Evolutionary conservation across 2,329 filamentous ascomycete species (phyloP).

Genomic region (Bretziella fagacearum): DNA sequence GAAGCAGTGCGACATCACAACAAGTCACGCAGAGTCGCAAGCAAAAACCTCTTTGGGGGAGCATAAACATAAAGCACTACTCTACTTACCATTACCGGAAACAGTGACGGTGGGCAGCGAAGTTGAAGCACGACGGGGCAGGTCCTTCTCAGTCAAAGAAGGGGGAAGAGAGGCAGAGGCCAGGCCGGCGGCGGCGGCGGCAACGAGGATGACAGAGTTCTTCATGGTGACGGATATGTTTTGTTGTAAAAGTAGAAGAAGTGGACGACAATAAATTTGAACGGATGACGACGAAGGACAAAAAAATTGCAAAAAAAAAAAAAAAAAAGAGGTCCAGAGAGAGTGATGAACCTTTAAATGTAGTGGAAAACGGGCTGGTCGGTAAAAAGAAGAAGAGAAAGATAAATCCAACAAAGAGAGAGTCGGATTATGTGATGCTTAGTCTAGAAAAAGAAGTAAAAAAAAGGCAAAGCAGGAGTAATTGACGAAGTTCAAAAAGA

Average conservation of each 20-base stretch:
- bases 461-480: no score
- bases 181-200: constrained; percentile 32
- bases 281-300: neutral
- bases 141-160: constrained; percentile 31
- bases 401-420: constrained; percentile 24
- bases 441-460: constrained; percentile 8
- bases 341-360: constrained; percentile 7
- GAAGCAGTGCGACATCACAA: neutral
- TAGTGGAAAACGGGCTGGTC: neutral
- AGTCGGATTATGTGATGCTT: constrained; percentile 20
- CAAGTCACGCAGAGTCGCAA: neutral
- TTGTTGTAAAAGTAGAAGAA: neutral
- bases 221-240: constrained; percentile 14
- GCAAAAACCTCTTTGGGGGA: neutral
- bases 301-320: constrained; percentile 14
- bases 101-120: constrained; percentile 33
- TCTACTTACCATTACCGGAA: constrained; percentile 37
- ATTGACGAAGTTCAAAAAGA: constrained; percentile 10
- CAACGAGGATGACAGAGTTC: constrained; percentile 21
- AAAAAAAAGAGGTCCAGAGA: constrained; percentile 13
- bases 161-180: constrained; percentile 29
- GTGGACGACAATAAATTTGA: constrained; percentile 1
- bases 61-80: neutral
- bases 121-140: constrained; percentile 32
- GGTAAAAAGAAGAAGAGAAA: constrained; percentile 11